These are phyloP conservation scores for Ascobolus immersus DNA, from an alignment of 495 filamentous ascomycete genomes.

Conservation along the genomic window DNA sequence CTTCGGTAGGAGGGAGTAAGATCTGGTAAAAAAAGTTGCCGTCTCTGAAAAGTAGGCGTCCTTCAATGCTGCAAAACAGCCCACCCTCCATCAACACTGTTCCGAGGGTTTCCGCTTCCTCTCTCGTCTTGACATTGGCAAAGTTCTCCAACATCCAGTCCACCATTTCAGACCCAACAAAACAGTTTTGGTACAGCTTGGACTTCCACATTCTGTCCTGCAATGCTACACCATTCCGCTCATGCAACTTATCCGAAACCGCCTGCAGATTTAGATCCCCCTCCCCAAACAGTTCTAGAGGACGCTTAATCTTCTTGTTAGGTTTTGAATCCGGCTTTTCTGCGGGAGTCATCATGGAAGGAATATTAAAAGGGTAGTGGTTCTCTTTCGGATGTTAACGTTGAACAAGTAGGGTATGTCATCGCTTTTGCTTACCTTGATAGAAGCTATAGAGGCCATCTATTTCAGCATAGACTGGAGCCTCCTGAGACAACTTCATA, in stretches of 20 bases:
- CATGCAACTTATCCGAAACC: conserved; percentile 70
- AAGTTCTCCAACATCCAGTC: conserved; percentile 86
- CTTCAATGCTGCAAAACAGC: conserved; percentile 77
- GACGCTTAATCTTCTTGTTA: no score
- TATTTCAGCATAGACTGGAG: no score
- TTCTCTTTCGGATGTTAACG: no score
- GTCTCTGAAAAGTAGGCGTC: conserved; percentile 73
- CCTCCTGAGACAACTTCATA: no score
- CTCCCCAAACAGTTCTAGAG: conserved; percentile 58
- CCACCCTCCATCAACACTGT: conserved; percentile 58
- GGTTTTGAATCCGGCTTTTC: no score
- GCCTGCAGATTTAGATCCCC: conserved; percentile 48
- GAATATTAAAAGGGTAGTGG: no score
- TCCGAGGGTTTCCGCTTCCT: conserved; percentile 77
- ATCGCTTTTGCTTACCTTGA: no score
- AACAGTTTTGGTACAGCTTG: conserved; percentile 75
- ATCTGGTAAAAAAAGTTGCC: conserved; percentile 96
- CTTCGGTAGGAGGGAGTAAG: no score
- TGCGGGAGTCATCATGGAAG: no score
- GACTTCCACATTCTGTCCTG: conserved; percentile 82
- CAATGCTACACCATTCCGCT: conserved; percentile 59
- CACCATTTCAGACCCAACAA: conserved; percentile 80
- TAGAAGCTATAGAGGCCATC: no score
- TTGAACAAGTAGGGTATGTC: no score
- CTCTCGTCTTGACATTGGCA: conserved; percentile 65